These are phyloP conservation scores for Pyracantha coccinea DNA, from an alignment of 331 rosid species.

Conservation along the genomic window DNA sequence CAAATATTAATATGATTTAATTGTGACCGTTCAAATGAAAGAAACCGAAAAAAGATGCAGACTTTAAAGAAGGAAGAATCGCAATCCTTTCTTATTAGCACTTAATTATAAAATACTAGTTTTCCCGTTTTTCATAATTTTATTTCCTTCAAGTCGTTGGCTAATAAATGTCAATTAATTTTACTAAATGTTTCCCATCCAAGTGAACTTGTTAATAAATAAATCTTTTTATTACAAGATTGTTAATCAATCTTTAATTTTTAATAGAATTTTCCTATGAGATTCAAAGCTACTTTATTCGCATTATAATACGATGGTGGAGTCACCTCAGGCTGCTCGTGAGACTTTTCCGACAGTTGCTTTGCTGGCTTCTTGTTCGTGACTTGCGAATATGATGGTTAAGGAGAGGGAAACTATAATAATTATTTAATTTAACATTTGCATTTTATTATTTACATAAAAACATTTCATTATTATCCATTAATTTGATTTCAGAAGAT, in stretches of 20 bases:
- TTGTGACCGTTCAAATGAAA: no score
- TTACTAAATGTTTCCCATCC: not conserved
- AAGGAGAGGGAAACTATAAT: not conserved
- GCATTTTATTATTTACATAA: not conserved
- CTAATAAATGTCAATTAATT: not conserved
- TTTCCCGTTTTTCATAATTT: not conserved
- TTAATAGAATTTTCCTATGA: not conserved
- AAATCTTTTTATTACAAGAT: not conserved
- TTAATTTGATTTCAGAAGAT: no score
- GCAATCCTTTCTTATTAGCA: no score
- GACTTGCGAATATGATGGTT: not conserved
- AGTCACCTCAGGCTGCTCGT: not conserved
- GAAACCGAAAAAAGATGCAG: accelerated
- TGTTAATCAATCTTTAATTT: not conserved
- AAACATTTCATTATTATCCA: no score
- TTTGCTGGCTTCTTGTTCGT: not conserved
- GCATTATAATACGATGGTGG: not conserved
- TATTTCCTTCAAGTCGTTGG: not conserved
- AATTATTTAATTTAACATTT: not conserved
- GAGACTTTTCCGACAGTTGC: not conserved
- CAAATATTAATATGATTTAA: no score
- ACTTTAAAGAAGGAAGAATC: no score
- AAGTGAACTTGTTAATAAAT: not conserved
- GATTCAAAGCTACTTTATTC: not conserved
- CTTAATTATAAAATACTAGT: not conserved